Percentiles rank a stretch among this genome's conserved stretches.
Conservation (phyloP, 495 filamentous ascomycete species). For the Aspergillus ostianus region DNA sequence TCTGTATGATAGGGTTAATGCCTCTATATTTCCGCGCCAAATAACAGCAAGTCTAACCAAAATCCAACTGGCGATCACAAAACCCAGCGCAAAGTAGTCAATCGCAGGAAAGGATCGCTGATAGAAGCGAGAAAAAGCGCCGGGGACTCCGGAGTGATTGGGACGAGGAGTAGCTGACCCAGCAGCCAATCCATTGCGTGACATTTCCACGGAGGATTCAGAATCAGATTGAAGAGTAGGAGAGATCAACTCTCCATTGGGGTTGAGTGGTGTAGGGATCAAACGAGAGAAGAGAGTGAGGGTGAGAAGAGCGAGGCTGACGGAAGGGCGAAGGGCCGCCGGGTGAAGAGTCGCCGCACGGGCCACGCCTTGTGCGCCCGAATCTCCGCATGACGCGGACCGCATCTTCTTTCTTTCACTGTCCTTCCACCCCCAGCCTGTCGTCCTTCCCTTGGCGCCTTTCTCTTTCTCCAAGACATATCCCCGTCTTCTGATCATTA, state of each 20-base stretch:
- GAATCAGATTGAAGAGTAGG: not conserved
- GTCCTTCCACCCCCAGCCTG: not conserved
- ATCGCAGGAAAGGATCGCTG: conserved; percentile 72
- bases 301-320: not conserved
- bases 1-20: conserved; percentile 34
- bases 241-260: conserved; percentile 7
- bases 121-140: conserved; percentile 44
- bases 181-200: conserved; percentile 30
- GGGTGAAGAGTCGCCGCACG: conserved; percentile 5
- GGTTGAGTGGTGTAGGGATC: too few relatives aligned
- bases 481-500: not conserved
- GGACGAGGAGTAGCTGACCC: conserved; percentile 31
- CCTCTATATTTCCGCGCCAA: not conserved
- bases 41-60: conserved; percentile 47
- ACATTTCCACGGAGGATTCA: conserved; percentile 21
- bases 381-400: conserved; percentile 16
- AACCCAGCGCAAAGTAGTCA: conserved; percentile 77
- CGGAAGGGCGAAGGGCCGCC: not conserved
- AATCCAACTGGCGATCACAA: conserved; percentile 65
- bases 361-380: conserved; percentile 4
- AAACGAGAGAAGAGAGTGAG: not conserved
- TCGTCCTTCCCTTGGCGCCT: not conserved
- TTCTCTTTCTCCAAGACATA: not conserved
- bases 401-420: not conserved
- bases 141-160: conserved; percentile 29